Percentiles rank a stretch among this genome's conserved stretches.
These are phyloP conservation scores for Exophiala phaeomuriformis DNA, from an alignment of 2,329 filamentous ascomycete species.

Conservation along the genomic window DNA sequence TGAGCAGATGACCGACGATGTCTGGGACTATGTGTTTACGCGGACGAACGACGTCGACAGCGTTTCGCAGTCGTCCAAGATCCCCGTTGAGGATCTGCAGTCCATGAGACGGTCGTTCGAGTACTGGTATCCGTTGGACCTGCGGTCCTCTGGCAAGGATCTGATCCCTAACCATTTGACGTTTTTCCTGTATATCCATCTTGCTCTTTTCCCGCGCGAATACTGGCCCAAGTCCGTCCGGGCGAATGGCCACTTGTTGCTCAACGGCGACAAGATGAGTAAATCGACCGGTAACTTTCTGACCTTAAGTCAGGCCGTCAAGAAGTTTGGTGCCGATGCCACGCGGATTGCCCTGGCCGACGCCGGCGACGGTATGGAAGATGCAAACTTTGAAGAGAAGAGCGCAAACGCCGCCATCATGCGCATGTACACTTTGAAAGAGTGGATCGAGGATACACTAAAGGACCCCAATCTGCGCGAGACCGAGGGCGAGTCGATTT, in stretches of 20 bases:
- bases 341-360: slow-evolving; percentile 86
- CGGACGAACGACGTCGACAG: slow-evolving; percentile 63
- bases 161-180: slow-evolving; percentile 89
- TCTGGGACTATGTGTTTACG: slow-evolving; percentile 94
- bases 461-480: slow-evolving; percentile 67
- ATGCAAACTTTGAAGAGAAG: slow-evolving; percentile 94
- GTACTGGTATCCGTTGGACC: slow-evolving; percentile 93
- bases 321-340: slow-evolving; percentile 92
- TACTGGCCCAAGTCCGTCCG: slow-evolving; percentile 85
- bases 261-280: slow-evolving; percentile 98
- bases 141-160: slow-evolving; percentile 85
- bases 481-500: slow-evolving; percentile 60
- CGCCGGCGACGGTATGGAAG: slow-evolving; percentile 85
- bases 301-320: slow-evolving; percentile 74
- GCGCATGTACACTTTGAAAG: slow-evolving; percentile 70
- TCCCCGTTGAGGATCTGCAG: slow-evolving; percentile 65
- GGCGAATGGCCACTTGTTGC: slow-evolving; percentile 83
- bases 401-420: slow-evolving; percentile 89
- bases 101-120: slow-evolving; percentile 85
- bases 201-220: slow-evolving; percentile 77
- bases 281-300: slow-evolving; percentile 98
- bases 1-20: slow-evolving; percentile 87
- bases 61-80: slow-evolving; percentile 58
- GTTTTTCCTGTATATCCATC: slow-evolving; percentile 89
- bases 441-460: slow-evolving; percentile 85